Evolutionary conservation across 768 basidiomycete genomes (phyloP), one percentile per base, ranked within the genome.

Genomic region (Bullera alba): DNA sequence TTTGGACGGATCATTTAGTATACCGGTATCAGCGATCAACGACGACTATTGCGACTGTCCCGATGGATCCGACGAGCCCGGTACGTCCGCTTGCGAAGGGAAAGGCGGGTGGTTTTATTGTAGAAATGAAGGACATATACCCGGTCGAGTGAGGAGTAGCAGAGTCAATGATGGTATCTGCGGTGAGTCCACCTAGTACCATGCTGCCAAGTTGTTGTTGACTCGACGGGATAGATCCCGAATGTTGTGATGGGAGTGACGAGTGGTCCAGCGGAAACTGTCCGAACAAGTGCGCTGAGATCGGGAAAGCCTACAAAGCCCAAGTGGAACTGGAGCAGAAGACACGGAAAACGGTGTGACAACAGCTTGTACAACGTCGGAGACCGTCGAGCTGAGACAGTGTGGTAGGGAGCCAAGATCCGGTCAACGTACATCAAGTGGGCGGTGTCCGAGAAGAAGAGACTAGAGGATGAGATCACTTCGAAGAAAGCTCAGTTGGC

Each of bases 231-330:
- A 4, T 58, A 95, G 93, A 99, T 69, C 78, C 80, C 0, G 81
- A 88, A 67, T 99, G 93, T 63, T 99, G 93, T 65, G 93, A 99
- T 60, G 93, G 93, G 12, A 89, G 90, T 0, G 93, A 99, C 72
- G 95, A 99, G 74, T 79, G 76, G 22, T 72, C 80, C 8, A 89
- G 89, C 16, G 63, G 64, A 10, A 77, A 84, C 15, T 99, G 95
- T 70, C 73, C 78, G 29, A 83, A 95, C 70, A 75, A 74, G 2
- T 99, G 95, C 69, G 77, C 78, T 41, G 81, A 84, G 64, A 77
- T 86, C 37, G 90, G 91, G 1, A 79, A 81, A 51, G 80, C 63
- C 27, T 81, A 86, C 71, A 76, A 82, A 58, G 80, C 79, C 72
- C 79, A 81, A 67, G 74, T 75, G 26, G 85, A 84, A 34, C 86